Evolutionary conservation across 208 protist genomes (phyloP).

Genomic region (Acanthamoeba polyphaga): DNA sequence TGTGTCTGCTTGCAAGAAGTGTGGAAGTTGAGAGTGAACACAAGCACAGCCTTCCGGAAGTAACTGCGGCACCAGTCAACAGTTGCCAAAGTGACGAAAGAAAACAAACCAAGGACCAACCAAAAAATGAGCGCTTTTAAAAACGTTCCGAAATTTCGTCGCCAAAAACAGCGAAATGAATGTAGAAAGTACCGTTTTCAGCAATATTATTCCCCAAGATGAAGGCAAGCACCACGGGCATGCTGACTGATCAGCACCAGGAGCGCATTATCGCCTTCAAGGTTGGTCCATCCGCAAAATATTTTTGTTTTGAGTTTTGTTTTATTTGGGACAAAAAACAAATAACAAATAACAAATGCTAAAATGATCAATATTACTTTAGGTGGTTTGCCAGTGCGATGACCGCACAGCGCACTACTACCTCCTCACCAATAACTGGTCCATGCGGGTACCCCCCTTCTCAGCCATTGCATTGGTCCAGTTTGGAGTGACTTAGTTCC

Average conservation of each 20-base stretch:
- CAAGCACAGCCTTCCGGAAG: too few relatives aligned
- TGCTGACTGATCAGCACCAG: neutral
- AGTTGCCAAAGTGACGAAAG: too few relatives aligned
- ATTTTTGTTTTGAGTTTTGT: too few relatives aligned
- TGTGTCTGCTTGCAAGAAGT: neutral
- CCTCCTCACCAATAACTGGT: neutral
- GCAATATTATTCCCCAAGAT: neutral
- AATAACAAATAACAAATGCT: neutral
- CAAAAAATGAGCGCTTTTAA: too few relatives aligned
- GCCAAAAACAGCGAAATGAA: too few relatives aligned
- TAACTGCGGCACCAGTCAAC: too few relatives aligned
- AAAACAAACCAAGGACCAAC: too few relatives aligned
- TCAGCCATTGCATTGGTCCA: neutral
- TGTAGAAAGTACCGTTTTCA: too few relatives aligned
- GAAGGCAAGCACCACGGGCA: neutral
- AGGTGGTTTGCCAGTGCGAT: slow-evolving; percentile 16
- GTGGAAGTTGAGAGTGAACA: too few relatives aligned
- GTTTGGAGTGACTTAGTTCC: neutral
- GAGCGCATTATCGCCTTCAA: neutral
- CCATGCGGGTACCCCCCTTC: neutral
- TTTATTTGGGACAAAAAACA: neutral
- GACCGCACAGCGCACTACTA: slow-evolving; percentile 21
- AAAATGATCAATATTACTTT: neutral
- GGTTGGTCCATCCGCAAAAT: neutral
- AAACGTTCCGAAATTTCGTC: too few relatives aligned